Evolutionary conservation across 176 grass and related monocot genomes (phyloP).

Genomic region (Chloris gayana): DNA sequence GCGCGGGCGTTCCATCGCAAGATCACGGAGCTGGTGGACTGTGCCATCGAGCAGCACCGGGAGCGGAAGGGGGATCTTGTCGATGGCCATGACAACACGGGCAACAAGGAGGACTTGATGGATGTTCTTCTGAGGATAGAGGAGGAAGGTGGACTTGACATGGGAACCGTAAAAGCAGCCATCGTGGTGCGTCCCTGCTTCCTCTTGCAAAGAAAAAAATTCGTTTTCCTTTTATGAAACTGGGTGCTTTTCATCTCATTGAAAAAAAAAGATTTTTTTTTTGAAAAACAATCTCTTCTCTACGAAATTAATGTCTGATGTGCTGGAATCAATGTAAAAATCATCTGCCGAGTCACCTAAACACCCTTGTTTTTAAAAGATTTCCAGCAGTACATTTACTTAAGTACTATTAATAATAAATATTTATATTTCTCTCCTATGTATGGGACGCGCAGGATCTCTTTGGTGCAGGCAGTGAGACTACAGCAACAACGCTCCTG

Average conservation of each 20-base stretch:
- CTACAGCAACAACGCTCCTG: not conserved
- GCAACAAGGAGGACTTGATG: constrained; percentile 5
- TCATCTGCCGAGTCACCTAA: no score
- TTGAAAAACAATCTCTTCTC: no score
- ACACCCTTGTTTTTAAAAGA: no score
- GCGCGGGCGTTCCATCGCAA: constrained; percentile 26
- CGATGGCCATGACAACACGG: not conserved
- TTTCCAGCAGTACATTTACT: no score
- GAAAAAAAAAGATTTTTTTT: no score
- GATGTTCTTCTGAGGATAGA: constrained; percentile 34
- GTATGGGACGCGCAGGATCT: not conserved
- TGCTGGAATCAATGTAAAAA: no score
- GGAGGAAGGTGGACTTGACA: constrained; percentile 40
- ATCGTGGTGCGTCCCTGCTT: constrained; percentile 10
- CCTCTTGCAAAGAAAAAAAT: not conserved
- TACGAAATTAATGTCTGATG: no score
- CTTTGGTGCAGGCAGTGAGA: not conserved
- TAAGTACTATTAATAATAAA: no score
- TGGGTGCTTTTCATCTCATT: no score
- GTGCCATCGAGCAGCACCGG: constrained; percentile 42
- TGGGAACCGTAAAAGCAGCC: constrained; percentile 33
- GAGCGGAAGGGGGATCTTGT: constrained; percentile 5
- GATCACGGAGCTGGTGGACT: constrained; percentile 35
- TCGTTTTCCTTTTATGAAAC: no score
- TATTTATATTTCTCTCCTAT: no score